phyloP scores from a whole-genome alignment of 495 filamentous ascomycete species.

The Talaromyces proteolyticus region DNA sequence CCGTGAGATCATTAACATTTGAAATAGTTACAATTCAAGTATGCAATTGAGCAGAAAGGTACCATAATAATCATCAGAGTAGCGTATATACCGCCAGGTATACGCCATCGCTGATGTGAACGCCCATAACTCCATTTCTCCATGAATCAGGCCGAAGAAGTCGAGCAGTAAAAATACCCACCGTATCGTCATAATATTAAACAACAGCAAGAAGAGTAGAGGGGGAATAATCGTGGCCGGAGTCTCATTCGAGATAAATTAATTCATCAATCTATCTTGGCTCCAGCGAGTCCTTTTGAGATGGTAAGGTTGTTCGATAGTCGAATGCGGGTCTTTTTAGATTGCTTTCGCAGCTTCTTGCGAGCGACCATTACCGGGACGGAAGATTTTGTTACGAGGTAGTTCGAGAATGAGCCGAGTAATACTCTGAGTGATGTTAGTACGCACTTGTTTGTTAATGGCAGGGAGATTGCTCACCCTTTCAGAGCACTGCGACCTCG shows the following conservation, averaged over 20 bases:
- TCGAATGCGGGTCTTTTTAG: constrained; percentile 54
- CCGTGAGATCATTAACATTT: no score
- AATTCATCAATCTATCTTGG: constrained; percentile 57
- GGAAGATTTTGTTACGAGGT: constrained; percentile 89
- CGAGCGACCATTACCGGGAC: constrained; percentile 94
- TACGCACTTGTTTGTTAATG: constrained; percentile 3
- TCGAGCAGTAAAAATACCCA: not conserved
- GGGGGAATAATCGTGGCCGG: not conserved
- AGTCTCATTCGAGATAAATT: no score
- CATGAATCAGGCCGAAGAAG: no score
- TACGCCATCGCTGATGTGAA: not conserved
- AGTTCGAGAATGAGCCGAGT: constrained; percentile 93
- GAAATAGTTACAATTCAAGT: no score
- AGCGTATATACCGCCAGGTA: not conserved
- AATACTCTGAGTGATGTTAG: constrained; percentile 57
- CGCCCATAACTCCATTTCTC: not conserved
- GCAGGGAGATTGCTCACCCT: constrained; percentile 55
- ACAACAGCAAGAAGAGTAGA: not conserved
- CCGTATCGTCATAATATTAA: not conserved
- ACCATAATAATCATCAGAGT: not conserved
- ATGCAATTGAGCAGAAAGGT: not conserved
- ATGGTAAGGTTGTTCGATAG: constrained; percentile 67
- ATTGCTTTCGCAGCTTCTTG: constrained; percentile 70
- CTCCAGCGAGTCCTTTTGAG: constrained; percentile 56
- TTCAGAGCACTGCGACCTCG: constrained; percentile 87